phyloP scores from a whole-genome alignment of 106 monocot genomes.

The Xerophyta viscosa region DNA sequence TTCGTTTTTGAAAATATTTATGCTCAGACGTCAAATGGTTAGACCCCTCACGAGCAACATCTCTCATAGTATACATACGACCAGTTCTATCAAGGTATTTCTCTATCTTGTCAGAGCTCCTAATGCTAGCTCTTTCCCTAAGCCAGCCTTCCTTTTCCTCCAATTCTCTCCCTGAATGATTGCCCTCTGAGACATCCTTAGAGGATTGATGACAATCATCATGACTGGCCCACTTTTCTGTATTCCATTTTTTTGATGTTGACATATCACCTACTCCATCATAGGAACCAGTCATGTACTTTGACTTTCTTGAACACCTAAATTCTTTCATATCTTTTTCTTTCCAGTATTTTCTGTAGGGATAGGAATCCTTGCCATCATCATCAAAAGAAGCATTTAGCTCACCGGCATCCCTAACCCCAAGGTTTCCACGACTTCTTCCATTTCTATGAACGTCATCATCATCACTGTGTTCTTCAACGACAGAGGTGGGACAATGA shows the following conservation, averaged over 20 bases:
- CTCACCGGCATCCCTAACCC: not conserved
- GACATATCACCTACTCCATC: not conserved
- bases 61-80: too few relatives aligned
- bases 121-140: constrained; percentile 1
- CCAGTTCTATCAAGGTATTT: too few relatives aligned
- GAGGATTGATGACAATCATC: not conserved
- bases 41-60: not conserved
- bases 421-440: not conserved
- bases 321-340: not conserved
- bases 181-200: not conserved
- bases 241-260: not conserved
- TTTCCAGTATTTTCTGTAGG: not conserved
- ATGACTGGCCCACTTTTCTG: not conserved
- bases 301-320: not conserved
- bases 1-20: not conserved
- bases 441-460: too few relatives aligned
- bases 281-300: not conserved
- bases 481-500: too few relatives aligned
- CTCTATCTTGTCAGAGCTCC: too few relatives aligned
- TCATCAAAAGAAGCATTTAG: not conserved
- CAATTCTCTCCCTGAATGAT: not conserved
- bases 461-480: too few relatives aligned
- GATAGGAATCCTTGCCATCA: not conserved
- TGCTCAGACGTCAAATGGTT: not conserved
- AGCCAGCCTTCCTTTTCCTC: not conserved